phyloP scores from a whole-genome alignment of 192 early-diverging fungal genomes.

The Phlyctochytrium arcticum region DNA sequence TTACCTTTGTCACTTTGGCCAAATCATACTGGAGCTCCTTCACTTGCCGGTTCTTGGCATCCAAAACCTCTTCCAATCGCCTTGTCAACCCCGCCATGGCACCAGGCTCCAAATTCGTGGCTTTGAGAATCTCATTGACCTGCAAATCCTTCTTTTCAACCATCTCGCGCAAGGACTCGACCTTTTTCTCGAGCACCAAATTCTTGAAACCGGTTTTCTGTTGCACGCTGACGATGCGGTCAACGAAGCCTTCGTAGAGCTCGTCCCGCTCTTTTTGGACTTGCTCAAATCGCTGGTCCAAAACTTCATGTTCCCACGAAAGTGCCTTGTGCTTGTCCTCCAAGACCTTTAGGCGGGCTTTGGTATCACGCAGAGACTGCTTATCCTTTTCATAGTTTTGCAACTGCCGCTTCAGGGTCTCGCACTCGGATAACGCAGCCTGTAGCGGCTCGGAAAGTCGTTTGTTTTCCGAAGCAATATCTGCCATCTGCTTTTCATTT shows the following conservation, averaged over 20 bases:
- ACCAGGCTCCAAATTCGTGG: slow-evolving; percentile 55
- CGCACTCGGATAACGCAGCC: slow-evolving; percentile 58
- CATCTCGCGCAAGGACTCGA: slow-evolving; percentile 47
- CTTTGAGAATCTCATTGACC: slow-evolving; percentile 59
- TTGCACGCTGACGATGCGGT: slow-evolving; percentile 59
- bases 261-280: slow-evolving; percentile 61
- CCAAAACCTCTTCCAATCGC: slow-evolving; percentile 56
- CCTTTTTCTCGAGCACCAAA: slow-evolving; percentile 61
- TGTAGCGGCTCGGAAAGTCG: slow-evolving; percentile 61
- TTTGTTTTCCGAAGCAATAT: slow-evolving; percentile 63
- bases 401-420: slow-evolving; percentile 50
- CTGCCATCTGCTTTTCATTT: slow-evolving; percentile 65
- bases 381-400: slow-evolving; percentile 65
- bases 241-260: slow-evolving; percentile 61
- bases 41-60: slow-evolving; percentile 55
- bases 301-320: slow-evolving; percentile 62
- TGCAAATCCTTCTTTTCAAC: slow-evolving; percentile 64
- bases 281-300: slow-evolving; percentile 60
- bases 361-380: slow-evolving; percentile 54
- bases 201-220: slow-evolving; percentile 69
- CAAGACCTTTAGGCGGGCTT: slow-evolving; percentile 54
- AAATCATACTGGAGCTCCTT: slow-evolving; percentile 65
- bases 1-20: slow-evolving; percentile 59
- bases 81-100: slow-evolving; percentile 50
- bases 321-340: slow-evolving; percentile 60